Evolutionary conservation across 2,329 filamentous ascomycete genomes (phyloP).

Genomic region (Xylaria polymorpha): DNA sequence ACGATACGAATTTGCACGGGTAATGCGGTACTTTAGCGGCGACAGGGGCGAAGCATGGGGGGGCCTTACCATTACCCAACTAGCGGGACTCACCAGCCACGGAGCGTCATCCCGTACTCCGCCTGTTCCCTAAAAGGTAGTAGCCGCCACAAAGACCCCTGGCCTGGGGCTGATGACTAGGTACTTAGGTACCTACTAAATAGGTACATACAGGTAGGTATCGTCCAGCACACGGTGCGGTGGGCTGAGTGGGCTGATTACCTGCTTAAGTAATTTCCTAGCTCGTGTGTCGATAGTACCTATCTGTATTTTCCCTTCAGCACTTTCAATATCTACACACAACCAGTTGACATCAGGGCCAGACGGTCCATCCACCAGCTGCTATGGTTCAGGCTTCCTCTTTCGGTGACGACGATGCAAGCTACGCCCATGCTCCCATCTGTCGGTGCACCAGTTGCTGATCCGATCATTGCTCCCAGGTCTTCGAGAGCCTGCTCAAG

Average conservation of each 20-base stretch:
- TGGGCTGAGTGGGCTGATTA: too few species aligned
- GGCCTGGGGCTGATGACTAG: conserved; percentile 11
- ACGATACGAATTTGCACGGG: too few species aligned
- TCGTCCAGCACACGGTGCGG: too few species aligned
- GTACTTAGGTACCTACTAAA: not conserved
- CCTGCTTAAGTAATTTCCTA: not conserved
- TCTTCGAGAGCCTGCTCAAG: conserved; percentile 48
- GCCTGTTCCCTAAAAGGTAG: not conserved
- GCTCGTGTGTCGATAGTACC: not conserved
- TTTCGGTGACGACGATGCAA: conserved; percentile 46
- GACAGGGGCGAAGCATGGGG: conserved; percentile 2
- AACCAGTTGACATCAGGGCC: conserved; percentile 7
- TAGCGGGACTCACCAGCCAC: conserved; percentile 28
- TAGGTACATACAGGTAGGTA: too few species aligned
- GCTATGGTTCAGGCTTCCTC: conserved; percentile 43
- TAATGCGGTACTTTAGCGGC: conserved; percentile 9
- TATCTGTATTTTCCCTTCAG: not conserved
- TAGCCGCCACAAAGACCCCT: not conserved
- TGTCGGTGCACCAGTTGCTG: not conserved
- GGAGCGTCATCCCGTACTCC: conserved; percentile 3
- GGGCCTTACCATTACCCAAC: not conserved
- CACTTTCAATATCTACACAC: not conserved
- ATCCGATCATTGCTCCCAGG: conserved; percentile 37
- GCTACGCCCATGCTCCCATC: conserved; percentile 10
- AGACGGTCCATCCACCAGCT: conserved; percentile 19